Evolutionary conservation across 108 stramenopile species (phyloP), one percentile per base, ranked within the genome.

Genomic region (Schizochytrium sp.): DNA sequence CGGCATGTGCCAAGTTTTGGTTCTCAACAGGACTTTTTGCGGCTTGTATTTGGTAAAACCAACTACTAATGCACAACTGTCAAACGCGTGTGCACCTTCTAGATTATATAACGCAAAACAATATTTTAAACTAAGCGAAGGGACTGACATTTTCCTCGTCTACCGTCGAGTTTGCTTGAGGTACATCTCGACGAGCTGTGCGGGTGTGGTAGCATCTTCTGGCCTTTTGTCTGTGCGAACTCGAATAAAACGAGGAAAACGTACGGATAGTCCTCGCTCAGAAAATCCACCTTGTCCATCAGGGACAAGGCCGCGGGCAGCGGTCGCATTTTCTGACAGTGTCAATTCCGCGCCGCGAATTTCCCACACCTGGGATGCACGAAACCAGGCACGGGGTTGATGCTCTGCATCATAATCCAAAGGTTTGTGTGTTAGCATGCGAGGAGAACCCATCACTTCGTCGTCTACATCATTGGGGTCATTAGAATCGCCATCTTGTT

Each of bases 221-320:
- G 98, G 96, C 57, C 92, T 92, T 95, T 99, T 99, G 95, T 99
- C 99, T 2, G 95, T 94, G 28, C 99, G 95, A 87, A 98, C 88
- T 2, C 98, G 96, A 89, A 99, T 95, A 89, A 98, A 97, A 4
- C 99, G 95, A 38, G 99, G 99, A 92, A 99, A 99, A 13, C 99
- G 97, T 90, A 99, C 89, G 13, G 97, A 98, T 92, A 99, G 99
- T 41, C 98, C 55, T 7, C 76, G 47, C 76, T 47, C 50, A 53
- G 19, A 38, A n/a, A 55, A 47, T 47, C 55, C 76, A n/a, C 76
- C 76, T 2, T 83, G 12, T 5, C 50, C 53, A 40, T 83, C 3
- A 72, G 96, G 95, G 41, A 95, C 96, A 3, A 95, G 95, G 17
- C 95, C 97, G 3, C 95, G 45, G 12, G 97, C 98, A 7, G 97